phyloP scores from a whole-genome alignment of 2,329 filamentous ascomycete genomes.

The Huntiella omanensis region DNA sequence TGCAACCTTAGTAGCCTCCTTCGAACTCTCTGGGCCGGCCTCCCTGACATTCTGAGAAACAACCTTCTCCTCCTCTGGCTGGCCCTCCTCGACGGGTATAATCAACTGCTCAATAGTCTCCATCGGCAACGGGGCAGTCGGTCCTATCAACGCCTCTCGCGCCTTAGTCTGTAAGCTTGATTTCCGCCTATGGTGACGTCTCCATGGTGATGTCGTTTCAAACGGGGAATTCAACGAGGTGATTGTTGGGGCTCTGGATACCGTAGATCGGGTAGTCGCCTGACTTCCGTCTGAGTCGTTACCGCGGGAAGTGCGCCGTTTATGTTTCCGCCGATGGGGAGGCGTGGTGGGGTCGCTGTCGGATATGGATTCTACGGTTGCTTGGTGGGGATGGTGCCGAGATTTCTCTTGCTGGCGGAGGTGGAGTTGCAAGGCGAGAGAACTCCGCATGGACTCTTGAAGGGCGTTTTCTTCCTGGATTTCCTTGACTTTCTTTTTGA shows the following conservation, averaged over 20 bases:
- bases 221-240: neutral
- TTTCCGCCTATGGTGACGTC: neutral
- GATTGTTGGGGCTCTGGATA: no score
- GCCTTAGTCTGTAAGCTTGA: conserved; percentile 1
- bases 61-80: neutral
- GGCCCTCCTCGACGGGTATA: neutral
- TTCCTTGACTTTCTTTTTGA: conserved; percentile 1
- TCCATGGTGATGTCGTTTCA: neutral
- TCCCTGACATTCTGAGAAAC: no score
- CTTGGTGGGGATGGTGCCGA: neutral
- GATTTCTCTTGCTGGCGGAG: neutral
- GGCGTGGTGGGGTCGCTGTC: neutral
- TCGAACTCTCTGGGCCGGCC: no score
- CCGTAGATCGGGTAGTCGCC: no score
- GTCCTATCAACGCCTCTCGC: neutral
- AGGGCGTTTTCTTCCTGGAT: conserved; percentile 5
- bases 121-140: neutral
- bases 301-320: no score
- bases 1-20: no score
- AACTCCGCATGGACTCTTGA: conserved; percentile 6
- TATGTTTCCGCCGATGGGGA: neutral
- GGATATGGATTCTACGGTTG: conserved; percentile 1
- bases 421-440: neutral
- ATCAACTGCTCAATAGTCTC: neutral
- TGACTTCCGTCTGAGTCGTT: no score